phyloP scores from a whole-genome alignment of 345 rosid species.

The Syzygium oleosum region DNA sequence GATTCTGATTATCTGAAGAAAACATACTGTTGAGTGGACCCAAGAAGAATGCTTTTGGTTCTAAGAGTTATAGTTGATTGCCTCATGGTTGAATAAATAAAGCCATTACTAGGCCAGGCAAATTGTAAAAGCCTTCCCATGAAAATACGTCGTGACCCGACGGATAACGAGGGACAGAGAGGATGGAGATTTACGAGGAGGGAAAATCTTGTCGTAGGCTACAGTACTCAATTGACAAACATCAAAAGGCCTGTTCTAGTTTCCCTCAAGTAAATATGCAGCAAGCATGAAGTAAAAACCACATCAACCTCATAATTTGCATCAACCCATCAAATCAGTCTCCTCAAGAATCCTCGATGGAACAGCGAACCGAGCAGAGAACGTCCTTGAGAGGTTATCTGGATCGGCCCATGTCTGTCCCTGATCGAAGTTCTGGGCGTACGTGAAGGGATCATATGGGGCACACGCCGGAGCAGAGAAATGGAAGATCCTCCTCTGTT shows the following conservation, averaged over 20 bases:
- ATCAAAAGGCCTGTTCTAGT: background rate
- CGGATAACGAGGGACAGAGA: background rate
- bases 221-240: background rate
- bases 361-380: conserved; percentile 31
- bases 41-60: background rate
- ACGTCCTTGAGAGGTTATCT: conserved; percentile 24
- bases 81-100: background rate
- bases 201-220: background rate
- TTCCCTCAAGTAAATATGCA: background rate
- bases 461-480: background rate
- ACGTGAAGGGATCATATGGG: conserved; percentile 20
- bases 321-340: background rate
- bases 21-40: background rate
- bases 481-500: conserved; percentile 15
- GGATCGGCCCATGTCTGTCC: conserved; percentile 24
- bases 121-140: background rate
- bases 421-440: conserved; percentile 37
- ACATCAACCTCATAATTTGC: background rate
- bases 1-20: background rate
- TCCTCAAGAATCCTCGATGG: conserved; percentile 10
- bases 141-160: background rate
- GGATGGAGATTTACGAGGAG: background rate
- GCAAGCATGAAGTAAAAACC: background rate
- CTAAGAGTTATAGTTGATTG: background rate
- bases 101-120: background rate